A percentile compares a stretch with the other conserved stretches of the same genome.
Evolutionary conservation across 495 filamentous ascomycete species (phyloP).

Genomic region (Aspergillus funiculosus): DNA sequence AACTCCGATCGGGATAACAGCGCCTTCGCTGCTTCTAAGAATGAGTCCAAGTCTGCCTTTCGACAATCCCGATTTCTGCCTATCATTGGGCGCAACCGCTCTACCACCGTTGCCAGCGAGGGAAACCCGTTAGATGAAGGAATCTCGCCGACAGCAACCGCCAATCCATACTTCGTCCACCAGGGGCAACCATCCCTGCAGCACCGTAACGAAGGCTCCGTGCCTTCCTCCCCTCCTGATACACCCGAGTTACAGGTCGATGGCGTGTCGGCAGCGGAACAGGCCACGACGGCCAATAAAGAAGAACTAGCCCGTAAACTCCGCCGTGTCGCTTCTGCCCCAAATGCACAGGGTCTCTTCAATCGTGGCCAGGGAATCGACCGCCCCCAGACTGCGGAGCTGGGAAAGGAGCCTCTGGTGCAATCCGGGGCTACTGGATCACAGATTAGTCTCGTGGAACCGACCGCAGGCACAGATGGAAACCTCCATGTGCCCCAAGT

Average conservation of each 20-base stretch:
- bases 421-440: conserved; percentile 51
- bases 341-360: conserved; percentile 94
- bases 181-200: conserved; percentile 88
- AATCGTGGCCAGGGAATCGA: conserved; percentile 56
- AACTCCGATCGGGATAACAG: conserved; percentile 18
- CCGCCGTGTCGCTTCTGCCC: conserved; percentile 88
- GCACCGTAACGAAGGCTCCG: conserved; percentile 90
- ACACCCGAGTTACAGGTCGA: conserved; percentile 73
- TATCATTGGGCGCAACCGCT: conserved; percentile 68
- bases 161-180: conserved; percentile 96
- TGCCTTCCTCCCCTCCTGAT: conserved; percentile 95
- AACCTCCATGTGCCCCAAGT: conserved; percentile 41
- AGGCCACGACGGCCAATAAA: conserved; percentile 75
- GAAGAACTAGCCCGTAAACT: conserved; percentile 90
- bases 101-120: conserved; percentile 88
- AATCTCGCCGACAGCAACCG: conserved; percentile 86
- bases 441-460: conserved; percentile 52
- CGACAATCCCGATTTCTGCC: conserved; percentile 81
- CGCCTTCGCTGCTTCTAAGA: conserved; percentile 33
- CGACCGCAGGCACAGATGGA: conserved; percentile 28
- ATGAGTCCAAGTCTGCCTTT: conserved; percentile 59
- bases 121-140: conserved; percentile 83
- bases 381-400: conserved; percentile 72
- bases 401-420: conserved; percentile 69
- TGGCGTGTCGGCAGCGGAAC: conserved; percentile 65